A percentile compares a stretch with the other conserved stretches of the same genome.
phyloP scores from a whole-genome alignment of 495 filamentous ascomycete genomes.

The Neurospora terricola region DNA sequence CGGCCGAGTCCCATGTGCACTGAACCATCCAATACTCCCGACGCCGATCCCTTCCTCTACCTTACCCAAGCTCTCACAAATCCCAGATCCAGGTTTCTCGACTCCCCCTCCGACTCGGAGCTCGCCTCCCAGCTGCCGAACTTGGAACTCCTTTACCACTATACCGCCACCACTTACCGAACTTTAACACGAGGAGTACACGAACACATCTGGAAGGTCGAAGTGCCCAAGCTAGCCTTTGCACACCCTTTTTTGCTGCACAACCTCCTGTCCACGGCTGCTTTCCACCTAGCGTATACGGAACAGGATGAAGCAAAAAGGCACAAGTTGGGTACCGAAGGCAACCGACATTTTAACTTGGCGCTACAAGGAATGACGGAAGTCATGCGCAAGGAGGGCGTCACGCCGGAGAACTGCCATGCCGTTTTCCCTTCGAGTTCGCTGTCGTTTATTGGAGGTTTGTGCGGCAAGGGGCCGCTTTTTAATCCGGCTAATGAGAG shows the following conservation, averaged over 20 bases:
- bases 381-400: conserved; percentile 7
- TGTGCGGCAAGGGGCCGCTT: conserved; percentile 6
- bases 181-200: conserved; percentile 5
- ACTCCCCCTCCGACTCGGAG: not conserved
- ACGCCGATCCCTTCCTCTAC: conserved; percentile 14
- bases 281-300: conserved; percentile 17
- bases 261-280: conserved; percentile 17
- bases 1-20: not conserved
- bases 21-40: not conserved
- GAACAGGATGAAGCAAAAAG: conserved; percentile 6
- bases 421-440: conserved; percentile 17
- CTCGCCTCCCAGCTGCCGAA: conserved; percentile 7
- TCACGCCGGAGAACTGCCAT: conserved; percentile 20
- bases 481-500: not conserved
- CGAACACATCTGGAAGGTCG: conserved; percentile 12
- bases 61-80: not conserved
- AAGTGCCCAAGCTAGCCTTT: conserved; percentile 14
- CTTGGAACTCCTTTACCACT: conserved; percentile 21
- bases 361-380: conserved; percentile 14
- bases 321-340: conserved; percentile 6
- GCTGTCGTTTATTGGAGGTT: conserved; percentile 14
- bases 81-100: not conserved
- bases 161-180: conserved; percentile 7
- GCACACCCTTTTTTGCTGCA: conserved; percentile 18
- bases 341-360: conserved; percentile 16